Conservation (phyloP, 2,329 filamentous ascomycete species). For the Pseudogymnoascus sp. region DNA sequence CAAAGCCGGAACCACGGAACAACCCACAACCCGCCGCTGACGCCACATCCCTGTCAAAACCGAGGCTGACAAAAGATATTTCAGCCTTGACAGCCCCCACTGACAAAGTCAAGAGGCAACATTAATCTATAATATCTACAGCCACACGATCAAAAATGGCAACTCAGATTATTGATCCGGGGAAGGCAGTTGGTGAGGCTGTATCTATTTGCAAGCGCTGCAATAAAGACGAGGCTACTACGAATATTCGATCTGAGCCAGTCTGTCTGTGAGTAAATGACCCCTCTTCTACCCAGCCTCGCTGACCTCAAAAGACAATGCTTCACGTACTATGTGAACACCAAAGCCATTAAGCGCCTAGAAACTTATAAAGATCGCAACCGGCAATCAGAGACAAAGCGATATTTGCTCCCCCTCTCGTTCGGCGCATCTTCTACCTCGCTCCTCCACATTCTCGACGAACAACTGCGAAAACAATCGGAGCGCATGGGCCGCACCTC, state of each 20-base stretch:
- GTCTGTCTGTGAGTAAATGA: conserved; percentile 27
- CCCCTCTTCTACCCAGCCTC: neutral
- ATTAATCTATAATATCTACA: neutral
- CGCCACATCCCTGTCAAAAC: neutral
- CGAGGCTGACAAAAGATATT: conserved; percentile 9
- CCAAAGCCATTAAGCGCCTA: conserved; percentile 75
- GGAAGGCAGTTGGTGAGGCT: neutral
- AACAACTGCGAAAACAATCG: conserved; percentile 60
- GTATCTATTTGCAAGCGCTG: conserved; percentile 26
- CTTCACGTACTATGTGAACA: conserved; percentile 69
- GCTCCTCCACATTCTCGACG: conserved; percentile 68
- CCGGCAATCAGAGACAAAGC: conserved; percentile 30
- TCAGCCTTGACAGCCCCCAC: neutral
- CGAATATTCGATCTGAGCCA: conserved; percentile 27
- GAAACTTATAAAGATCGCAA: conserved; percentile 54
- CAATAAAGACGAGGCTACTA: conserved; percentile 22
- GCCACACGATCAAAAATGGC: neutral
- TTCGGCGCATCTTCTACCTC: conserved; percentile 75
- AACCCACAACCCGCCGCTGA: conserved; percentile 1
- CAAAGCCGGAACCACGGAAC: conserved; percentile 2
- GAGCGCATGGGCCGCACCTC: conserved; percentile 56
- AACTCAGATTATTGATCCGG: neutral
- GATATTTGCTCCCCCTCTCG: conserved; percentile 72
- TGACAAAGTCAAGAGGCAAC: neutral
- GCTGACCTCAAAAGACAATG: conserved; percentile 52